Evolutionary conservation across 257 asterid genomes (phyloP).

Genomic region (Solanum pinnatisectum): DNA sequence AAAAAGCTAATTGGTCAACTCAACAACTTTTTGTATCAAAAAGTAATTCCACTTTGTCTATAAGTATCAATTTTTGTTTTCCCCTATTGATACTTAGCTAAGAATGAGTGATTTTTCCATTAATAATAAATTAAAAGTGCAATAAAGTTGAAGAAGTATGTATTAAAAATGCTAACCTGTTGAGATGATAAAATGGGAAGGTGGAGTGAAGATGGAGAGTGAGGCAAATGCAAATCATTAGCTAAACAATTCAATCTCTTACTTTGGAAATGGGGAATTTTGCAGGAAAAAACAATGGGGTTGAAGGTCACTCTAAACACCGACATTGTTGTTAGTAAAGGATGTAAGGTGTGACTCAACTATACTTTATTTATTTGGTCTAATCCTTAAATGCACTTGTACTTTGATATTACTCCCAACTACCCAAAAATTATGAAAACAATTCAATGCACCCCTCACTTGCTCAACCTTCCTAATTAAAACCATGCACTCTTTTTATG

Average conservation of each 20-base stretch:
- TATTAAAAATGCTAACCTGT: constrained; percentile 2
- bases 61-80: not conserved
- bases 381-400: not conserved
- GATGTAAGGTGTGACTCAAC: not conserved
- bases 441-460: not conserved
- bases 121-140: no score
- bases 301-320: not conserved
- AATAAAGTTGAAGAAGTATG: no score
- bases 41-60: not conserved
- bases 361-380: not conserved
- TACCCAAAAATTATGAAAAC: not conserved
- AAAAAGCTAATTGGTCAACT: not conserved
- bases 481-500: not conserved
- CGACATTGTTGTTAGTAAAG: not conserved
- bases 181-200: constrained; percentile 4
- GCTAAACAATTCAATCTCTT: not conserved
- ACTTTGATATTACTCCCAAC: not conserved
- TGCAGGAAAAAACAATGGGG: not conserved
- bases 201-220: not conserved
- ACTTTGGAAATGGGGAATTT: not conserved
- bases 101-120: no score
- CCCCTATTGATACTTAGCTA: no score
- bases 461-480: not conserved
- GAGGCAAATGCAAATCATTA: not conserved
- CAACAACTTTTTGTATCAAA: no score